A percentile compares a stretch with the other conserved stretches of the same genome.
Conservation (phyloP, 2,329 filamentous ascomycete genomes). For the Claviceps capensis region DNA sequence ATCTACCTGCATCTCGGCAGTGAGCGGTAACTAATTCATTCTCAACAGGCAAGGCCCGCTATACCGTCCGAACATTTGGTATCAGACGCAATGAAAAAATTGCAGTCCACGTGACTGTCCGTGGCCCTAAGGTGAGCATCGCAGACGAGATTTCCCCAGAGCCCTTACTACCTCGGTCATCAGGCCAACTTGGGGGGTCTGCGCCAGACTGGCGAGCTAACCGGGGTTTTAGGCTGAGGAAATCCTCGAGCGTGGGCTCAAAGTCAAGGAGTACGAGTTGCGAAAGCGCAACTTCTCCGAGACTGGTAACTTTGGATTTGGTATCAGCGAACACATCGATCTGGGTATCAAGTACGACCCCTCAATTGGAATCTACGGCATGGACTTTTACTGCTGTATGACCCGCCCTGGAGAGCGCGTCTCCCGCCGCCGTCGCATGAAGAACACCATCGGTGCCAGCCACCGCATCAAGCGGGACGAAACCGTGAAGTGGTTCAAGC, state of each 20-base stretch:
- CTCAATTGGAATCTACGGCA: slow-evolving; percentile 96
- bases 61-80: slow-evolving; percentile 99
- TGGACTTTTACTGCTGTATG: slow-evolving; percentile 99
- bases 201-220: slow-evolving; percentile 11
- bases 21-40: slow-evolving; percentile 7
- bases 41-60: slow-evolving; percentile 83
- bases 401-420: slow-evolving; percentile 98
- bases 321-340: slow-evolving; percentile 99
- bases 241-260: slow-evolving; percentile 99
- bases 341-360: slow-evolving; percentile 99
- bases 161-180: no score
- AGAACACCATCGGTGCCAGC: slow-evolving; percentile 70
- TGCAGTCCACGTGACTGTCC: slow-evolving; percentile 96
- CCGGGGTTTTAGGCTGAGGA: slow-evolving; percentile 61
- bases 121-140: slow-evolving; percentile 58
- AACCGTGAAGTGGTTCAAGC: slow-evolving; percentile 92
- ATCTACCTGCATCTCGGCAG: neutral
- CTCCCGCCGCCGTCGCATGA: slow-evolving; percentile 82
- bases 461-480: slow-evolving; percentile 92
- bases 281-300: slow-evolving; percentile 99
- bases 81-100: slow-evolving; percentile 99
- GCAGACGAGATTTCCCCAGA: no score
- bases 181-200: neutral
- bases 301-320: slow-evolving; percentile 99
- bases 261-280: slow-evolving; percentile 99